Percentiles rank a stretch among this genome's conserved stretches.
phyloP scores from a whole-genome alignment of 2,329 filamentous ascomycete species.

The Furcasterigmium sp. region DNA sequence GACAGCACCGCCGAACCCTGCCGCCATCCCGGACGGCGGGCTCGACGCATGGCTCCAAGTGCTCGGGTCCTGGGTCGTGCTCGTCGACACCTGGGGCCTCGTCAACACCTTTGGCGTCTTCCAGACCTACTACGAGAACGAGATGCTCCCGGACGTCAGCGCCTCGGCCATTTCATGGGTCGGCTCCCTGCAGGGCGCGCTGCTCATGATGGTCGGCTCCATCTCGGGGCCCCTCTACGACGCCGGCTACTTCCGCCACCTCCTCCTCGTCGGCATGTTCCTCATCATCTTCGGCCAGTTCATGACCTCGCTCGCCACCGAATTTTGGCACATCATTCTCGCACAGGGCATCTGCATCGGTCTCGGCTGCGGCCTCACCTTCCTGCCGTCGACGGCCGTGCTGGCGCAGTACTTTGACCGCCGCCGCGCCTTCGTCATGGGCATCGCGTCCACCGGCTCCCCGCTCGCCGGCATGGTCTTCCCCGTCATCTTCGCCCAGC shows the following conservation, averaged over 20 bases:
- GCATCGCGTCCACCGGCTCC: constrained; percentile 25
- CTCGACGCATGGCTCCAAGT: constrained; percentile 20
- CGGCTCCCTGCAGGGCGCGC: constrained; percentile 33
- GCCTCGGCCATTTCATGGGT: constrained; percentile 40
- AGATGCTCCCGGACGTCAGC: constrained; percentile 22
- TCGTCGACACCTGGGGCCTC: constrained; percentile 20
- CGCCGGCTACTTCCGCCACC: constrained; percentile 31
- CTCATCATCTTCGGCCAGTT: constrained; percentile 35
- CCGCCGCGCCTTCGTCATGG: constrained; percentile 24
- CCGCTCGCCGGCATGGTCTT: constrained; percentile 35
- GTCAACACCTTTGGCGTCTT: constrained; percentile 41
- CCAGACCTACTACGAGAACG: constrained; percentile 36
- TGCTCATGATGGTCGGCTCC: constrained; percentile 33
- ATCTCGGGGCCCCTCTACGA: constrained; percentile 36
- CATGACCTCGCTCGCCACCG: constrained; percentile 36
- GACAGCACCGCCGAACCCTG: not conserved
- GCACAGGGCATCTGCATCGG: constrained; percentile 33
- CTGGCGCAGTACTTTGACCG: constrained; percentile 34
- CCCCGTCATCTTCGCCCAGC: constrained; percentile 29
- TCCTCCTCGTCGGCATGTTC: constrained; percentile 27
- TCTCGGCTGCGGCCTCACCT: constrained; percentile 27
- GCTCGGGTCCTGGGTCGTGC: constrained; percentile 14
- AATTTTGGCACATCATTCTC: constrained; percentile 37
- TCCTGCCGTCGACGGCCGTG: constrained; percentile 28
- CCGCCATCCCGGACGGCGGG: constrained; percentile 15